Conservation (phyloP, 1,284 basidiomycete species). For the Trichosporon sp. region DNA sequence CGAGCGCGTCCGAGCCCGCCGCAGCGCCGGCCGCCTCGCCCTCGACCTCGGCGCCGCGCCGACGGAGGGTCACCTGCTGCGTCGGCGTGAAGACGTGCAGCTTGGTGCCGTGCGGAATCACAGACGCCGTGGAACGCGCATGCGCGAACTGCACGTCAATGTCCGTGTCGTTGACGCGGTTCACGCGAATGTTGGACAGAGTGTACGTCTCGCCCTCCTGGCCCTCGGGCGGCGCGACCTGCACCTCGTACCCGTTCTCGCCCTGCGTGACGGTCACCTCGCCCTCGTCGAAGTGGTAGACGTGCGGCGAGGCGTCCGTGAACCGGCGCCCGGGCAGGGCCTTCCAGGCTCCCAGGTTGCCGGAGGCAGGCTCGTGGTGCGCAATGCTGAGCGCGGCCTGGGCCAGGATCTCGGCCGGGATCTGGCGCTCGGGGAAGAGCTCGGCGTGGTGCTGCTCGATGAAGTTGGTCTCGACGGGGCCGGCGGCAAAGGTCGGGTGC, state of each 20-base stretch:
- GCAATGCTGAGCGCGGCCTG: slow-evolving; percentile 76
- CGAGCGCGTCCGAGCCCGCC: slow-evolving; percentile 36
- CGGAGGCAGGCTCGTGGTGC: slow-evolving; percentile 62
- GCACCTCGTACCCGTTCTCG: slow-evolving; percentile 34
- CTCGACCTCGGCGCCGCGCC: slow-evolving; percentile 33
- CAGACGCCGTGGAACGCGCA: slow-evolving; percentile 34
- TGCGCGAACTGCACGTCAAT: slow-evolving; percentile 38
- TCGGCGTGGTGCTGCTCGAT: slow-evolving; percentile 71
- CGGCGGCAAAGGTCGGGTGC: slow-evolving; percentile 73
- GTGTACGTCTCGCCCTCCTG: slow-evolving; percentile 26
- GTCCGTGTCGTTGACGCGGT: slow-evolving; percentile 38
- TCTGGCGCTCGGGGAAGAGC: slow-evolving; percentile 68
- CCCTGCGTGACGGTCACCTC: slow-evolving; percentile 33
- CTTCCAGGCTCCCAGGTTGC: slow-evolving; percentile 61
- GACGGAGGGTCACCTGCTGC: slow-evolving; percentile 38
- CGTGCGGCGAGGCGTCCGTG: slow-evolving; percentile 57
- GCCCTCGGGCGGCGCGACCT: slow-evolving; percentile 21
- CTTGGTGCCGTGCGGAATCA: slow-evolving; percentile 46
- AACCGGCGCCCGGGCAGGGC: slow-evolving; percentile 72
- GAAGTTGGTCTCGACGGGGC: slow-evolving; percentile 90
- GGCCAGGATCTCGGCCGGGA: slow-evolving; percentile 67
- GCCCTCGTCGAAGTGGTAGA: slow-evolving; percentile 43
- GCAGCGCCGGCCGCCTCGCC: slow-evolving; percentile 29
- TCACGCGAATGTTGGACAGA: slow-evolving; percentile 23
- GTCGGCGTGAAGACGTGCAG: slow-evolving; percentile 48